Percentiles rank a stretch among this genome's conserved stretches.
Evolutionary conservation across 805 yeast species (phyloP).

Genomic region (Kodamaea sagamina): DNA sequence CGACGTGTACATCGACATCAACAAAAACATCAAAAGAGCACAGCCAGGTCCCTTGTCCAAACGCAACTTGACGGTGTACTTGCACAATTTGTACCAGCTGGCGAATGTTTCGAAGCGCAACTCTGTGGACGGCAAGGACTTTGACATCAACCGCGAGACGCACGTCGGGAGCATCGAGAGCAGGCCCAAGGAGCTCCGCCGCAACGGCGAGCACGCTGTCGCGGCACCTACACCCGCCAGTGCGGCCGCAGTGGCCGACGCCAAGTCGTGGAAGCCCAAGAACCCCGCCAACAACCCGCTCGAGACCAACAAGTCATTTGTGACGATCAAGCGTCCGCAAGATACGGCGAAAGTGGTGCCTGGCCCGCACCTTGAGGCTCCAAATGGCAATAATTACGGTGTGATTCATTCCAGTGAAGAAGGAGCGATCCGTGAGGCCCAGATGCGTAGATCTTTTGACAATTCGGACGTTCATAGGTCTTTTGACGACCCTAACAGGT

Average conservation of each 20-base stretch:
- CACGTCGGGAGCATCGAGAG: conserved; percentile 3
- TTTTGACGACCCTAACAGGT: too few relatives aligned
- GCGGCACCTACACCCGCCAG: conserved; percentile 10
- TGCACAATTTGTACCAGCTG: conserved; percentile 59
- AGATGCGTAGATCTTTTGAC: conserved; percentile 10
- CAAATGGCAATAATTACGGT: conserved; percentile 25
- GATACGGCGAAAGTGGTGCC: conserved; percentile 22
- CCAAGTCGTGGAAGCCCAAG: conserved; percentile 49
- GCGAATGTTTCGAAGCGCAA: conserved; percentile 40
- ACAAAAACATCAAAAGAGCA: conserved; percentile 77
- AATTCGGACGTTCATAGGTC: too few relatives aligned
- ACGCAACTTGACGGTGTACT: conserved; percentile 65
- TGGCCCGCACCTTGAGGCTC: conserved; percentile 20
- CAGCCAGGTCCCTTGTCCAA: conserved; percentile 76
- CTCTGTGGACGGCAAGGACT: conserved; percentile 35
- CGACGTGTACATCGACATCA: conserved; percentile 90
- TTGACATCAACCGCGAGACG: conserved; percentile 8
- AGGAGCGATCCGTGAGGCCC: conserved; percentile 37
- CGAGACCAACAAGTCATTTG: conserved; percentile 62
- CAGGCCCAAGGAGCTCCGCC: conserved; percentile 8
- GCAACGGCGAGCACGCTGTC: not conserved
- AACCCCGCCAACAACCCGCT: conserved; percentile 73
- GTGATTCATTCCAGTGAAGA: conserved; percentile 49
- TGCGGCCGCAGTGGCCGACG: conserved; percentile 18
- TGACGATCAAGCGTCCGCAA: conserved; percentile 64